These are phyloP conservation scores for Globisporangium canariense DNA, from an alignment of 352 stramenopile species.

Conservation along the genomic window DNA sequence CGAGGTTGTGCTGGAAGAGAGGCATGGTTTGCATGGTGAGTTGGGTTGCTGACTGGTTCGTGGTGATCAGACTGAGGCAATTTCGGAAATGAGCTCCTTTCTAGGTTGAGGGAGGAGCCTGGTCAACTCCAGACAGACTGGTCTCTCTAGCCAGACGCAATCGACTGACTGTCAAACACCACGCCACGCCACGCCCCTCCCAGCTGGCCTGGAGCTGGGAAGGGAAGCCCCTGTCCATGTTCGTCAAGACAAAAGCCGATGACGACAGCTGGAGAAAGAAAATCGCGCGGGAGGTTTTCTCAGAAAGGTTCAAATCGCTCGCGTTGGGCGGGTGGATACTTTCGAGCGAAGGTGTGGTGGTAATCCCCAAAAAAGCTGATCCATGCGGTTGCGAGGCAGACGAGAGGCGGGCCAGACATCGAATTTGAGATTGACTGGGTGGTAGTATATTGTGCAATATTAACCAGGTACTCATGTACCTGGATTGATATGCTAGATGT, in stretches of 20 bases:
- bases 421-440: background rate
- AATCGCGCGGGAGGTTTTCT: background rate
- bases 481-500: background rate
- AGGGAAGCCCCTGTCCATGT: background rate
- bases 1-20: background rate
- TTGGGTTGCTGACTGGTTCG: background rate
- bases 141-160: background rate
- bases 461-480: background rate
- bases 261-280: background rate
- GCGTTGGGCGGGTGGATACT: background rate
- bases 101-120: background rate
- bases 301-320: background rate
- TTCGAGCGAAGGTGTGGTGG: background rate
- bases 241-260: background rate
- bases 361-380: no score
- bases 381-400: background rate
- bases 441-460: background rate
- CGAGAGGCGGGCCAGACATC: background rate
- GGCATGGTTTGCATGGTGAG: background rate
- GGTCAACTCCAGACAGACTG: background rate
- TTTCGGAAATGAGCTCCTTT: constrained; percentile 2
- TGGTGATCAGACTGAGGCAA: constrained; percentile 2
- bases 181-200: no score
- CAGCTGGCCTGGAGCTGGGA: background rate
- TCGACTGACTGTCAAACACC: background rate